Evolutionary conservation across 2,329 filamentous ascomycete genomes (phyloP).

Genomic region (Hypoxylon rubiginosum): DNA sequence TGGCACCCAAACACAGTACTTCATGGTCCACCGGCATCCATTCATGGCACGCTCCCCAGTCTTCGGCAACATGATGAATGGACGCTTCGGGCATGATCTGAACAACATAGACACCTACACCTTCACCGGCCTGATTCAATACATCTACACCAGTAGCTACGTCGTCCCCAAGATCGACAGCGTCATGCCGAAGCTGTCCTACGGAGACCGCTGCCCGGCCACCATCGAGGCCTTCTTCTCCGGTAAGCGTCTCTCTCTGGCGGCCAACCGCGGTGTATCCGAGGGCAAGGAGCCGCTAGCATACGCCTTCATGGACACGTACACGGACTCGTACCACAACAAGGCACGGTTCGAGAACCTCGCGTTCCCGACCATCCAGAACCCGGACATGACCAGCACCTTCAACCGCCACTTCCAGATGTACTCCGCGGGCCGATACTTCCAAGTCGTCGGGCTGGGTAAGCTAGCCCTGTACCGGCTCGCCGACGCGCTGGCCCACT

Average conservation of each 20-base stretch:
- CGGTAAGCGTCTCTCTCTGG: no score
- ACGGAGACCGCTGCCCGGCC: no score
- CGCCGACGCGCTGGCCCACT: background rate
- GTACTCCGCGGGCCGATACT: conserved; percentile 4
- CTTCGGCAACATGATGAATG: no score
- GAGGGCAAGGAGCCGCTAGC: background rate
- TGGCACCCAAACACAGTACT: no score
- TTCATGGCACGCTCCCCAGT: background rate
- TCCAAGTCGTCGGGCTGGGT: background rate
- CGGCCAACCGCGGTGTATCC: no score
- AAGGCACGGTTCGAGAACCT: no score
- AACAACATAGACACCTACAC: no score
- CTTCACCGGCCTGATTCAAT: background rate
- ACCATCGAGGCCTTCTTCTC: background rate
- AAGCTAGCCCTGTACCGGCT: background rate
- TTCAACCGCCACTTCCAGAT: conserved; percentile 4
- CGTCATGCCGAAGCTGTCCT: background rate
- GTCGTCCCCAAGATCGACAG: background rate
- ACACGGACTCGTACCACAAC: background rate
- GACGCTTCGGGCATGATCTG: no score
- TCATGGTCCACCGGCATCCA: background rate
- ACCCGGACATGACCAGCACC: background rate
- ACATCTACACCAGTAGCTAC: background rate
- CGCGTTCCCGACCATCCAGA: background rate
- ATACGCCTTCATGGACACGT: background rate